Evolutionary conservation across 83 land plant genomes (phyloP).

Genomic region (Diphasiastrum complanatum): DNA sequence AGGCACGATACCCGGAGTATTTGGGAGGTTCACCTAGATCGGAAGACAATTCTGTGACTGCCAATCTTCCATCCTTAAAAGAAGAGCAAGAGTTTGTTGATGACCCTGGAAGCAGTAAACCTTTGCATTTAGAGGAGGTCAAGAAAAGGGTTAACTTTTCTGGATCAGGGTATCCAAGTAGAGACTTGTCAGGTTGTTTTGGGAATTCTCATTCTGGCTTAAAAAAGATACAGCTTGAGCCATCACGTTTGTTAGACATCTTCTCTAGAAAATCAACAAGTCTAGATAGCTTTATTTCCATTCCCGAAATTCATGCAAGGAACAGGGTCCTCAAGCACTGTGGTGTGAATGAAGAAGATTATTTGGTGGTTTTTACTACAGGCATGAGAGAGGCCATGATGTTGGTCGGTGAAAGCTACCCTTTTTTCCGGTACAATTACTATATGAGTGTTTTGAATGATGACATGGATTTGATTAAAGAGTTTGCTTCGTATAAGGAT

Average conservation of each 20-base stretch:
- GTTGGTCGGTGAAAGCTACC: constrained; percentile 56
- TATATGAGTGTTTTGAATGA: constrained; percentile 42
- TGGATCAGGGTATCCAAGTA: too few species aligned
- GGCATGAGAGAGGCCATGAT: constrained; percentile 42
- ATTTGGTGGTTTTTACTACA: constrained; percentile 39
- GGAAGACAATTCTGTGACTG: too few species aligned
- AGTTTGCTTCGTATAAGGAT: constrained; percentile 42
- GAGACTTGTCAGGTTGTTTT: constrained; percentile 8
- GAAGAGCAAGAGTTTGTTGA: too few species aligned
- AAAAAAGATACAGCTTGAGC: constrained; percentile 36
- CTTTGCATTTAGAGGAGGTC: too few species aligned
- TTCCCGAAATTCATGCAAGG: constrained; percentile 57
- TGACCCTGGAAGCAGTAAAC: too few species aligned
- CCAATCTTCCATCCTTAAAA: too few species aligned
- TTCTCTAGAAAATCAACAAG: constrained; percentile 39
- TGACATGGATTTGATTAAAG: constrained; percentile 34
- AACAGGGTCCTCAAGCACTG: constrained; percentile 40
- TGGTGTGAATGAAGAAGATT: constrained; percentile 43
- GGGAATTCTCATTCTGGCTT: constrained; percentile 31
- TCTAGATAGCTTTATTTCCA: constrained; percentile 41
- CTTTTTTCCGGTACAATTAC: constrained; percentile 44
- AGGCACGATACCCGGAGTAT: too few species aligned
- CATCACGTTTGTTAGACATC: constrained; percentile 41
- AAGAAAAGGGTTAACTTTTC: too few species aligned
- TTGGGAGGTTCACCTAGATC: too few species aligned